Conservation (phyloP, 2,329 filamentous ascomycete species). For the Alternaria metachromatica region DNA sequence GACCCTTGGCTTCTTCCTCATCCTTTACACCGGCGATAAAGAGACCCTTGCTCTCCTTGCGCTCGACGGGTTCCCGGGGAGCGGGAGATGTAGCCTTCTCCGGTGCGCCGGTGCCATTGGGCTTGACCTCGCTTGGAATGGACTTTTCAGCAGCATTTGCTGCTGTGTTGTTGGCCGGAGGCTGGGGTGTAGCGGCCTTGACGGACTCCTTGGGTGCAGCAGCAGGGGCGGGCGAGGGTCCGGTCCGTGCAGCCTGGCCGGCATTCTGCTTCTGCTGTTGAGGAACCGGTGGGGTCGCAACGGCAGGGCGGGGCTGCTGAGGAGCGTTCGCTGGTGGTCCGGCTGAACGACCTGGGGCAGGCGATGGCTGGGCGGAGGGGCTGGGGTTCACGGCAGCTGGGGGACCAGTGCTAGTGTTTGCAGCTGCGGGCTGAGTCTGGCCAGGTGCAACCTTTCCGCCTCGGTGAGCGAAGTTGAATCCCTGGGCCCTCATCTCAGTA, state of each 20-base stretch:
- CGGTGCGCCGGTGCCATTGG: slow-evolving; percentile 58
- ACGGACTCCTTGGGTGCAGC: slow-evolving; percentile 53
- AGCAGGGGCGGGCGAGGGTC: slow-evolving; percentile 50
- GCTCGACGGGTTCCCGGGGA: slow-evolving; percentile 62
- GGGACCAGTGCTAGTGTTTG: slow-evolving; percentile 40
- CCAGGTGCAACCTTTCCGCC: slow-evolving; percentile 70
- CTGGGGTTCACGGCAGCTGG: slow-evolving; percentile 49
- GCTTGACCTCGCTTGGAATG: slow-evolving; percentile 51
- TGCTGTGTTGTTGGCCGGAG: slow-evolving; percentile 41
- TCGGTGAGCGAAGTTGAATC: slow-evolving; percentile 98
- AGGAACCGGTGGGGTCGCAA: slow-evolving; percentile 45
- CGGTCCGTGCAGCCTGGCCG: slow-evolving; percentile 47
- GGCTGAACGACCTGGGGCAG: slow-evolving; percentile 39
- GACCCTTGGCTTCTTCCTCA: slow-evolving; percentile 80
- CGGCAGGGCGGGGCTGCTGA: slow-evolving; percentile 41
- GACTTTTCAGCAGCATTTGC: slow-evolving; percentile 49
- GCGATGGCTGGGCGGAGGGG: slow-evolving; percentile 48
- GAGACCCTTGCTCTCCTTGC: slow-evolving; percentile 76
- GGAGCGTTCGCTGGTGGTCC: slow-evolving; percentile 43
- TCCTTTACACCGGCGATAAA: slow-evolving; percentile 88
- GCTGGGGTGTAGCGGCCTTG: slow-evolving; percentile 60
- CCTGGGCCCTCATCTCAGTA: slow-evolving; percentile 97
- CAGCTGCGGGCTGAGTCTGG: slow-evolving; percentile 49
- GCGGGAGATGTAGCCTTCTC: slow-evolving; percentile 48
- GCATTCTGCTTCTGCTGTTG: slow-evolving; percentile 53